Percentiles rank a stretch among this genome's conserved stretches.
These are phyloP conservation scores for Naganishia antarctica DNA, from an alignment of 768 basidiomycete genomes.

Conservation along the genomic window DNA sequence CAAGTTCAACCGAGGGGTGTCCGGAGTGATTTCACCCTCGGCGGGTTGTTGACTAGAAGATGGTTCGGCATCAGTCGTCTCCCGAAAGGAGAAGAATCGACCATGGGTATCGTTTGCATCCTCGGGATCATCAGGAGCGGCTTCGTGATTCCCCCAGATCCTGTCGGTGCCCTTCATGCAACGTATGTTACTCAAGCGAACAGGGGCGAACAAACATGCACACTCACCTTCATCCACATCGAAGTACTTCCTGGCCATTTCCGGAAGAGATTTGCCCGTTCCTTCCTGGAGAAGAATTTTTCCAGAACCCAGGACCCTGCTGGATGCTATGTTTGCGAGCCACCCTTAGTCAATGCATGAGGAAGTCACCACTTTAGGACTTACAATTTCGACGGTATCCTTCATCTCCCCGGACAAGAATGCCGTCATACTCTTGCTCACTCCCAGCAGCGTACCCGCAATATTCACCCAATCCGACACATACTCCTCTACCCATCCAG, in stretches of 20 bases:
- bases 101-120: conserved; percentile 62
- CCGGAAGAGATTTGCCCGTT: conserved; percentile 81
- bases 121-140: conserved; percentile 72
- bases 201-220: background rate
- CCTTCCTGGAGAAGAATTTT: conserved; percentile 74
- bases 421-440: conserved; percentile 85
- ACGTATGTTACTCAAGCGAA: background rate
- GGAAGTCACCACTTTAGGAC: conserved; percentile 57
- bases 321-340: conserved; percentile 54
- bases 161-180: conserved; percentile 47
- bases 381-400: conserved; percentile 58
- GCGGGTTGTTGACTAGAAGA: conserved; percentile 1
- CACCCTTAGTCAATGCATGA: conserved; percentile 72
- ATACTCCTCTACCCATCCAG: conserved; percentile 88
- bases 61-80: conserved; percentile 28
- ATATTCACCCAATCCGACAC: conserved; percentile 79
- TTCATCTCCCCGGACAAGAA: conserved; percentile 95
- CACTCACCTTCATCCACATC: conserved; percentile 82
- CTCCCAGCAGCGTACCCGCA: conserved; percentile 78
- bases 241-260: conserved; percentile 93
- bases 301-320: conserved; percentile 51
- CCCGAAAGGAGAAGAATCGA: conserved; percentile 73
- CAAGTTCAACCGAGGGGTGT: conserved; percentile 58
- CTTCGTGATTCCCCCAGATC: conserved; percentile 72
- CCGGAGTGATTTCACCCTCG: conserved; percentile 32